Evolutionary conservation across 2,329 filamentous ascomycete species (phyloP).

Genomic region (Albifimbria verrucaria): DNA sequence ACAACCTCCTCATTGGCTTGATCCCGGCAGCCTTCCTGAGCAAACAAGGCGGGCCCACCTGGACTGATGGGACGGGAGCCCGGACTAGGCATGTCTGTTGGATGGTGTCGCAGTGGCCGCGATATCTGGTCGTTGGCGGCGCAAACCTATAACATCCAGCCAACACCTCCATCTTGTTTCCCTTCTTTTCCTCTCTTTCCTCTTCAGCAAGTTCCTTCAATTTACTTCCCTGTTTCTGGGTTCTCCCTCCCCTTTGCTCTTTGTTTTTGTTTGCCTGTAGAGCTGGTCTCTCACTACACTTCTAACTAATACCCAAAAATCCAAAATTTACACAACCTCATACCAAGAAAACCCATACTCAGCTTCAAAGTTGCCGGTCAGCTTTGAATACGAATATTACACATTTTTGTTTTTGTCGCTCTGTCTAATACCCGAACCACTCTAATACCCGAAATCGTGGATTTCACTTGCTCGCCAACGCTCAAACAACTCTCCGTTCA

Average conservation of each 20-base stretch:
- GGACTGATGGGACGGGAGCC: neutral
- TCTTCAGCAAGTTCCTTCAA: slow-evolving; percentile 65
- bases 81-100: neutral
- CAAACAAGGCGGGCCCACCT: neutral
- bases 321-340: slow-evolving; percentile 10
- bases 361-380: slow-evolving; percentile 36
- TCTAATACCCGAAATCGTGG: slow-evolving; percentile 44
- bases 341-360: slow-evolving; percentile 11
- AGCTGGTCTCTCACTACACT: slow-evolving; percentile 56
- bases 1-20: neutral
- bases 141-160: slow-evolving; percentile 24
- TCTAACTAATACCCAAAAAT: slow-evolving; percentile 29
- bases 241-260: slow-evolving; percentile 32
- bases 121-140: slow-evolving; percentile 5
- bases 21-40: neutral
- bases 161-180: slow-evolving; percentile 32
- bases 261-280: slow-evolving; percentile 39
- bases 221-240: slow-evolving; percentile 51
- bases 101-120: neutral
- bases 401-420: slow-evolving; percentile 20
- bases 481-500: slow-evolving; percentile 19
- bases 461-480: slow-evolving; percentile 54
- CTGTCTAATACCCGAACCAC: slow-evolving; percentile 27
- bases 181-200: slow-evolving; percentile 41
- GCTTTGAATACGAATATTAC: slow-evolving; percentile 30